Evolutionary conservation across 2,329 filamentous ascomycete genomes (phyloP), one percentile per base, ranked within the genome.

Genomic region (Leptographium radiaticola): DNA sequence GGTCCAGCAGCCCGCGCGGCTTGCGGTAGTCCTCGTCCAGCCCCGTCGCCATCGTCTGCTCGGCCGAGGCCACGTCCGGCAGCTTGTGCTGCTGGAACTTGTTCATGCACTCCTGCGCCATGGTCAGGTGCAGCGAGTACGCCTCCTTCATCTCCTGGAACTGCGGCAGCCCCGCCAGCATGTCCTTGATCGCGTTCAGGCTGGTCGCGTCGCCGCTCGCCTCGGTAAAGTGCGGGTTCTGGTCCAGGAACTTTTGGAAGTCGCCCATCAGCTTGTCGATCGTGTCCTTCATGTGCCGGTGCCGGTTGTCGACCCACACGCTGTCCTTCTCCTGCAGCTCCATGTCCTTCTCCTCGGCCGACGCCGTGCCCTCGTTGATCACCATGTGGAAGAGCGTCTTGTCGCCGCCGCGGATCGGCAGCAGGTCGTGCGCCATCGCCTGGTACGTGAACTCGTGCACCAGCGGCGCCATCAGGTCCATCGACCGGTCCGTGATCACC

Each of bases 371-470:
- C 61, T 89, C 81, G 59, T 95, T 93, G 58, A 93, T 74, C 2
- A 79, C 73, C 52, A 89, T 90, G 60, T 83, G 84, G 65, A 90
- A 98, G 0, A 85, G 89, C 11, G 94, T 79, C 66, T 93, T 95
- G 59, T 95, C 89, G 30, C 80, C 84, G 53, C 97, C 93, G 62
- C 86, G 83, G 64, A 98, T 89, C 0, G 86, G 86, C 34, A 98
- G 72, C 10, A 98, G 73, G 65, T 98, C 93, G 67, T 96, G 88
- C 4, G 89, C 91, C 91, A 98, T 97, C 51, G 93, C 89, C 68
- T 98, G 93, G 66, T 97, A 98, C 13, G 93, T 96, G 66, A 98
- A 96, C 64, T 98, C 93, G 69, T 98, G 93, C 5, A 97, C 66
- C 12, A 97, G 71, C 1, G 93, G 93, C 0, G 91, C 84, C 70